These are phyloP conservation scores for Quercus suber DNA, from an alignment of 306 rosid species.

Conservation along the genomic window DNA sequence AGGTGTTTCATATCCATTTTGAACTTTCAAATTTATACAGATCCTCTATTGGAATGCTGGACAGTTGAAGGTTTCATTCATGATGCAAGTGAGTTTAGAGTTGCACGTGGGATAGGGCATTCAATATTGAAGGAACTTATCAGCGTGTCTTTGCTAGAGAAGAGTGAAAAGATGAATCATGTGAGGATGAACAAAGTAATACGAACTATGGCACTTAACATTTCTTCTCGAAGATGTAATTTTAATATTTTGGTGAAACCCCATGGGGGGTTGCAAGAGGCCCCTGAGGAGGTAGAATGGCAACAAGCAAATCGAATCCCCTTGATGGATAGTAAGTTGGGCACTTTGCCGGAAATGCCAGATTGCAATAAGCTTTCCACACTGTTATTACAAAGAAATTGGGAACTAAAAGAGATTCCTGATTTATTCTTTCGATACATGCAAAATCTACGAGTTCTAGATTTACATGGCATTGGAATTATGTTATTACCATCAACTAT, in stretches of 20 bases:
- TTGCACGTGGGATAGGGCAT: background rate
- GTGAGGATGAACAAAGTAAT: conserved; percentile 21
- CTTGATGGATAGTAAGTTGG: background rate
- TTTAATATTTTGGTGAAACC: background rate
- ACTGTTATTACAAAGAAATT: conserved; percentile 1
- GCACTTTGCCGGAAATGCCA: background rate
- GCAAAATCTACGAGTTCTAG: conserved; percentile 5
- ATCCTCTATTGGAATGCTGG: conserved; percentile 30
- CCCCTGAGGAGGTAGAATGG: background rate
- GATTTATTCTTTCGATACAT: background rate
- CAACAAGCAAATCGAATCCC: conserved; percentile 5
- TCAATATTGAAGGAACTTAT: conserved; percentile 3
- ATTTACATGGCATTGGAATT: conserved; percentile 6
- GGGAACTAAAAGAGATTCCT: background rate
- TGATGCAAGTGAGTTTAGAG: background rate
- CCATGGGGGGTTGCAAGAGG: background rate
- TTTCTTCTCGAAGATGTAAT: background rate
- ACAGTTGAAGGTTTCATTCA: conserved; percentile 7
- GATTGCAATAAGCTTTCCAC: conserved; percentile 2
- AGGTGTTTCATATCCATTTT: too few relatives aligned
- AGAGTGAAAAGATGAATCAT: conserved; percentile 18
- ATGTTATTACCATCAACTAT: conserved; percentile 7
- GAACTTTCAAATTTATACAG: background rate
- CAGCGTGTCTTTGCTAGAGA: conserved; percentile 11
- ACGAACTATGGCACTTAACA: conserved; percentile 21